Conservation (phyloP, 2,329 filamentous ascomycete species). For the Diaporthe nobilis region DNA sequence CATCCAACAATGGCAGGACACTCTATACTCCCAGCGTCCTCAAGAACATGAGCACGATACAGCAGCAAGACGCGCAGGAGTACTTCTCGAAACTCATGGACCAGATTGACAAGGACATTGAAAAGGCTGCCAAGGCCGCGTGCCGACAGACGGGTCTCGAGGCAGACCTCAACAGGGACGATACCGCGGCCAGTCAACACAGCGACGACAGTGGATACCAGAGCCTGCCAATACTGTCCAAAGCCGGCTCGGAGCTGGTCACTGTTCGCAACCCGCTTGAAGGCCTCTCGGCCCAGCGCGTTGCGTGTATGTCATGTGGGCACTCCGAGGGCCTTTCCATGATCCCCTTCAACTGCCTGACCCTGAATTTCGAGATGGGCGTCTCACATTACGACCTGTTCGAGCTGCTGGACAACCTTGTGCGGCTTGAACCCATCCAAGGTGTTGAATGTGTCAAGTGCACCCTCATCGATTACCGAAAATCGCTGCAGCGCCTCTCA, state of each 20-base stretch:
- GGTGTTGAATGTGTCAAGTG: constrained; percentile 94
- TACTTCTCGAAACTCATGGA: constrained; percentile 94
- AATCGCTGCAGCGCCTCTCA: constrained; percentile 63
- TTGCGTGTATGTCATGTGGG: constrained; percentile 88
- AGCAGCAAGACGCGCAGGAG: constrained; percentile 98
- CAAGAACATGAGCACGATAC: constrained; percentile 94
- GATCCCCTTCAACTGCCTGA: constrained; percentile 94
- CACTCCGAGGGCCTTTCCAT: constrained; percentile 90
- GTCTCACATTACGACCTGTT: constrained; percentile 77
- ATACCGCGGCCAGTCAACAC: constrained; percentile 61
- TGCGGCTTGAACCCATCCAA: constrained; percentile 85
- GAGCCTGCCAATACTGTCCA: constrained; percentile 58
- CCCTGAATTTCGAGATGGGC: constrained; percentile 80
- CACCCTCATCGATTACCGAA: constrained; percentile 76
- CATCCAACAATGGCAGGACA: constrained; percentile 78
- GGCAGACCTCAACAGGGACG: constrained; percentile 55
- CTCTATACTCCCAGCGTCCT: constrained; percentile 86
- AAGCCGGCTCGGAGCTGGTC: constrained; percentile 53
- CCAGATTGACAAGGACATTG: constrained; percentile 84
- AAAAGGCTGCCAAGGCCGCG: constrained; percentile 59
- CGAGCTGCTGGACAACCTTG: constrained; percentile 87
- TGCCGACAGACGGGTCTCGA: constrained; percentile 58
- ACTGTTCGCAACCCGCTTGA: constrained; percentile 82
- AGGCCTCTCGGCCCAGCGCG: constrained; percentile 87
- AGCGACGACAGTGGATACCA: constrained; percentile 72